These are phyloP conservation scores for Suhomyces ambrosiae DNA, from an alignment of 1,139 yeast species.

Conservation along the genomic window DNA sequence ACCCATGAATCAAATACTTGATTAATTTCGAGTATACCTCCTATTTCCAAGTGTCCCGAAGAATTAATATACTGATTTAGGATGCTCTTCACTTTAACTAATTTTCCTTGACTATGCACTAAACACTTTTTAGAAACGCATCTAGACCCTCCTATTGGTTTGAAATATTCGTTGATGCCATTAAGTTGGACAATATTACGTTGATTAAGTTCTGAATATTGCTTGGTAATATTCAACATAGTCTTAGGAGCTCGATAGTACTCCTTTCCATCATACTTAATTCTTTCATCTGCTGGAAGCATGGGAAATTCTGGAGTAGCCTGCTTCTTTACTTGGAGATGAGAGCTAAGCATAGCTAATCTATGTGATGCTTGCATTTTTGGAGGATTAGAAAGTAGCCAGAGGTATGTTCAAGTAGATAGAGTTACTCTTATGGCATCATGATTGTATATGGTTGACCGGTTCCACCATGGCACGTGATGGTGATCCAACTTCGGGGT, in stretches of 20 bases:
- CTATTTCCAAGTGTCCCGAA: neutral
- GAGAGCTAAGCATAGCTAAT: constrained; percentile 24
- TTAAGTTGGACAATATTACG: neutral
- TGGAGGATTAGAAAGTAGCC: too few relatives aligned
- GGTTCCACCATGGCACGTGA: constrained; percentile 19
- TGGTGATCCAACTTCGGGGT: neutral
- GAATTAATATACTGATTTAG: neutral
- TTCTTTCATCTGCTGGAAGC: constrained; percentile 19
- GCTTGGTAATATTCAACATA: too few relatives aligned
- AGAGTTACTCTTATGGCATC: too few relatives aligned
- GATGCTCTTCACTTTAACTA: neutral
- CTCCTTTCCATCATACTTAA: constrained; percentile 14
- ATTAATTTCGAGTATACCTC: neutral
- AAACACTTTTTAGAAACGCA: neutral
- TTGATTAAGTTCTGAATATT: neutral
- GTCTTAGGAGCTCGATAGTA: constrained; percentile 1
- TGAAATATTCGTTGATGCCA: neutral
- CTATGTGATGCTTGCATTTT: constrained; percentile 13
- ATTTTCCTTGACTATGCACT: neutral
- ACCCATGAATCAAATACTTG: neutral
- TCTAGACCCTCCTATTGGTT: neutral
- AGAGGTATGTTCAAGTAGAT: too few relatives aligned
- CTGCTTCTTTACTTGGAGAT: constrained; percentile 14
- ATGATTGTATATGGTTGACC: neutral
- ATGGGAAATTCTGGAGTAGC: constrained; percentile 23